Evolutionary conservation across 1,284 basidiomycete species (phyloP), one percentile per base, ranked within the genome.

Genomic region (Ustilago xerochloae): DNA sequence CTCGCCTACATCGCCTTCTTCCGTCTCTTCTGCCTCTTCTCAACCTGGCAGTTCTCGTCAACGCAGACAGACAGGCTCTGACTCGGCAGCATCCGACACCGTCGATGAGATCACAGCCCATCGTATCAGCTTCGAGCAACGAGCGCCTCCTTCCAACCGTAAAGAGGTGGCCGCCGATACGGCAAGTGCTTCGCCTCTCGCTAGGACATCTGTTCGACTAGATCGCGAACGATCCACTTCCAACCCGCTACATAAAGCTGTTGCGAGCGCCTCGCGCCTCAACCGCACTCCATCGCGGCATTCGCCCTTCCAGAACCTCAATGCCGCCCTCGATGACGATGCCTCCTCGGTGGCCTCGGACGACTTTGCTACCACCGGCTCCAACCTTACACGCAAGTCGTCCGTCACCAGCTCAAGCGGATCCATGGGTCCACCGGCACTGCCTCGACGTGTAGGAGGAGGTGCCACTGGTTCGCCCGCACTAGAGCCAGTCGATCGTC

Each of bases 361-460:
- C 18, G 71, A 69, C 35, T 10, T 74, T 20, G 56, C 47, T 12
- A 63, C 62, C 13, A 53, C 59, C 7, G 62, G 51, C 35, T 74
- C 65, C 45, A 70, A 53, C 15, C 33, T 75, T 20, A 75, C 67
- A 12, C 72, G 72, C 58, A 75, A 75, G 50, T 63, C 58, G 33
- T 75, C 72, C 48, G 63, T 70, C 45, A 59, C 72, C 33, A 70
- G 63, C 63, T 70, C 72, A 10, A 63, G 46, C 48, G 63, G 72
- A 3, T 75, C 72, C 43, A 75, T 75, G 72, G 72, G 72, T 33
- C 72, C 72, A 13, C 72, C 72, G 3, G 63, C 67, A 6, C 33
- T 75, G 5, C 72, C 72, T 30, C 54, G 66, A 10, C 62, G 72
- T 51, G 50, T 63, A 20, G 59, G 50, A 30, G 56, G 35, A 20